Percentiles rank a stretch among this genome's conserved stretches.
Conservation (phyloP, 2,329 filamentous ascomycete species). For the Periglandula ipomoeae region DNA sequence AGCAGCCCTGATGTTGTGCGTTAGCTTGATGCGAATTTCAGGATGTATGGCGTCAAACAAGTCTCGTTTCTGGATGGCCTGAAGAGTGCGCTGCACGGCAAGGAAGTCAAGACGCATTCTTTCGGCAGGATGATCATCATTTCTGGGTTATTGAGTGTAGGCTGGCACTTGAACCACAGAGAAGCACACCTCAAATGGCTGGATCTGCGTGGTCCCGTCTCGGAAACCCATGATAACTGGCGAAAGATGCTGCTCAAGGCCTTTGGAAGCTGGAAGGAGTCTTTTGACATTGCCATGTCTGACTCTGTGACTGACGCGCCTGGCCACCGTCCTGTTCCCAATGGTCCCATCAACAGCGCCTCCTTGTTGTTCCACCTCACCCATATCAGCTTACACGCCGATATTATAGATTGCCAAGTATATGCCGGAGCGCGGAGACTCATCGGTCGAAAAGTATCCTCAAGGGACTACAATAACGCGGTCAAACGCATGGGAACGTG, state of each 20-base stretch:
- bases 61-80: conserved; percentile 77
- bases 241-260: conserved; percentile 65
- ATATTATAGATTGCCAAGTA: conserved; percentile 84
- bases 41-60: conserved; percentile 69
- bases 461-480: conserved; percentile 64
- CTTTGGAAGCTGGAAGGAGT: conserved; percentile 79
- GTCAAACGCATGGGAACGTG: conserved; percentile 69
- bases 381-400: conserved; percentile 81
- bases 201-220: conserved; percentile 54
- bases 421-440: conserved; percentile 72
- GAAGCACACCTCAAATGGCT: conserved; percentile 79
- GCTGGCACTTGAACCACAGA: conserved; percentile 83
- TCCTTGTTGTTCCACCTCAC: conserved; percentile 78
- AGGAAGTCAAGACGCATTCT: conserved; percentile 73
- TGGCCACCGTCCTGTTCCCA: conserved; percentile 36
- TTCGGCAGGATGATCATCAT: conserved; percentile 88
- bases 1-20: conserved; percentile 68
- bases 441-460: conserved; percentile 69
- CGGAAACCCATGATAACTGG: conserved; percentile 62
- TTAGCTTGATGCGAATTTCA: conserved; percentile 64
- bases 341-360: conserved; percentile 64
- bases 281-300: conserved; percentile 63
- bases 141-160: conserved; percentile 81
- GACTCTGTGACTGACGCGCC: conserved; percentile 26
- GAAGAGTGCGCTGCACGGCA: conserved; percentile 72